Conservation (phyloP, 2,329 filamentous ascomycete genomes). For the Claviceps pazoutovae region DNA sequence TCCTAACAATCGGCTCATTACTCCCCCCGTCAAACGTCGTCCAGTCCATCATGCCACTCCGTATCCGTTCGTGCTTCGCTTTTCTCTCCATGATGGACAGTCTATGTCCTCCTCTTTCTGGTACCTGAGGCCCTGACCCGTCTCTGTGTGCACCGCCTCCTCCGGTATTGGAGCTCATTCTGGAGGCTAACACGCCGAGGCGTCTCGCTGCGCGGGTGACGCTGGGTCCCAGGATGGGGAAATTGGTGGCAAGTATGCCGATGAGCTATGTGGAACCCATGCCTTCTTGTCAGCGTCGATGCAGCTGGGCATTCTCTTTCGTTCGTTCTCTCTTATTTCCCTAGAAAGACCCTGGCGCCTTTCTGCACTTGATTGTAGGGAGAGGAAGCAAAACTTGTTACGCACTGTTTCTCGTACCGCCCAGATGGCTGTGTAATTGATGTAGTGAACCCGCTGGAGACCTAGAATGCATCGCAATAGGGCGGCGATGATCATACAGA, state of each 20-base stretch:
- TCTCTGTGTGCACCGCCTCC: background rate
- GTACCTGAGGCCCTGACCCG: background rate
- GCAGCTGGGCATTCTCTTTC: background rate
- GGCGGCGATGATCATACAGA: slow-evolving; percentile 26
- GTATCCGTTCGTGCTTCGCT: slow-evolving; percentile 11
- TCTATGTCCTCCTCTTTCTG: background rate
- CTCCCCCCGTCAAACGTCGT: slow-evolving; percentile 15
- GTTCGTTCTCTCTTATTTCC: background rate
- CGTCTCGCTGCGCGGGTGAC: background rate
- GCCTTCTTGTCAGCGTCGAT: background rate
- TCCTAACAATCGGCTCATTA: slow-evolving; percentile 18
- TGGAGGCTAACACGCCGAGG: slow-evolving; percentile 20
- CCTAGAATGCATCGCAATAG: slow-evolving; percentile 27
- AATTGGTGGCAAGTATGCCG: slow-evolving; percentile 28
- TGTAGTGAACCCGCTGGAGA: slow-evolving; percentile 20
- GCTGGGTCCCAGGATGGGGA: slow-evolving; percentile 14
- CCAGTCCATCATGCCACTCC: background rate
- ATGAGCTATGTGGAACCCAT: slow-evolving; percentile 20
- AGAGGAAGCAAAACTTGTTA: background rate
- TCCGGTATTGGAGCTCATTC: background rate
- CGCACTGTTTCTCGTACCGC: slow-evolving; percentile 23
- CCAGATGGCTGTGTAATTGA: slow-evolving; percentile 20
- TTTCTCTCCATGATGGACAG: slow-evolving; percentile 1
- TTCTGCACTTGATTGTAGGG: background rate
- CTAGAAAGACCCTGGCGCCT: background rate